phyloP scores from a whole-genome alignment of 352 stramenopile genomes.

The Phytophthora litchii region DNA sequence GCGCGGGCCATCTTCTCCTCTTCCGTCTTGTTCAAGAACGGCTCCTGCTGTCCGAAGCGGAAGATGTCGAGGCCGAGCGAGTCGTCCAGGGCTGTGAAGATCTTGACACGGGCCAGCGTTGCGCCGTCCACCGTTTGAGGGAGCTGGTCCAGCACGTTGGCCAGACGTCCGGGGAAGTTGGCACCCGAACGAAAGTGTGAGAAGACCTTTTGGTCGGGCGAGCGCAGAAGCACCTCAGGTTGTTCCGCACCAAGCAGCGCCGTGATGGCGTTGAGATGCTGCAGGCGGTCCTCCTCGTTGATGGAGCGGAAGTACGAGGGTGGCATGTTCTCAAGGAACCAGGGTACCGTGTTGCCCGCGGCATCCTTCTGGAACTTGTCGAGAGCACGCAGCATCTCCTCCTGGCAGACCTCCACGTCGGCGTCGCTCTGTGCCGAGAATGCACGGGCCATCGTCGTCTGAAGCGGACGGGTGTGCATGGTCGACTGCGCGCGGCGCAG shows the following conservation, averaged over 20 bases:
- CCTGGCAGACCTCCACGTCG: constrained; percentile 30
- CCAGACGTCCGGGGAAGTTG: constrained; percentile 75
- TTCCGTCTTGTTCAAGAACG: constrained; percentile 62
- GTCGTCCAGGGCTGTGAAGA: constrained; percentile 89
- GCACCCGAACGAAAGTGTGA: constrained; percentile 84
- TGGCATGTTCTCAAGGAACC: constrained; percentile 92
- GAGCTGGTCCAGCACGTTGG: constrained; percentile 74
- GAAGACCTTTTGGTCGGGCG: constrained; percentile 72
- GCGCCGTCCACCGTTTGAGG: constrained; percentile 66
- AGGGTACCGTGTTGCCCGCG: constrained; percentile 77
- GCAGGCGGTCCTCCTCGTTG: constrained; percentile 78
- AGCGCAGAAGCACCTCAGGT: constrained; percentile 81
- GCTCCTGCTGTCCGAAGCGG: constrained; percentile 79
- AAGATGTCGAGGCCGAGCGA: constrained; percentile 89
- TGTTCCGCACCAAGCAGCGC: constrained; percentile 77
- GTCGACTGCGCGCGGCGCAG: constrained; percentile 46
- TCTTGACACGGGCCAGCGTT: constrained; percentile 88
- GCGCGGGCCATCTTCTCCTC: constrained; percentile 66
- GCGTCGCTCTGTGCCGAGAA: constrained; percentile 54
- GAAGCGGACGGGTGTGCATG: constrained; percentile 30
- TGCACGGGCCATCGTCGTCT: constrained; percentile 44
- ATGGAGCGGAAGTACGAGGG: constrained; percentile 90
- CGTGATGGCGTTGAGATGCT: constrained; percentile 90
- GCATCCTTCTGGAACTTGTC: constrained; percentile 76
- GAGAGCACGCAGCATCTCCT: constrained; percentile 61